Conservation (phyloP, 805 yeast genomes). For the Scheffersomyces lignosus region DNA sequence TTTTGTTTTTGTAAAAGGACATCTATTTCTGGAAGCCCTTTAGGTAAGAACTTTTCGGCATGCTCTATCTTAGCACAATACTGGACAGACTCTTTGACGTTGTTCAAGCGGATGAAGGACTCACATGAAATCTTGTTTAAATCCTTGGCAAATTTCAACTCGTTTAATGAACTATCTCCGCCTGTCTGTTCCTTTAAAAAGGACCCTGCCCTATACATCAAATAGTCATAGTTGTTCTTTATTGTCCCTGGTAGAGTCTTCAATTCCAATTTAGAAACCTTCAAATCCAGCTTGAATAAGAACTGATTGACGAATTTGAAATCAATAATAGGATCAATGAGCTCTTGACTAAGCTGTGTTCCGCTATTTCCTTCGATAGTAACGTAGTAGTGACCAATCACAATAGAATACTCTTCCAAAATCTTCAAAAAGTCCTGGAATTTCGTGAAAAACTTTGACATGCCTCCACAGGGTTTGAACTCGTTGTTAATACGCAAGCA, state of each 20-base stretch:
- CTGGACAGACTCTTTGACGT: conserved; percentile 20
- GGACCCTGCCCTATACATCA: conserved; percentile 34
- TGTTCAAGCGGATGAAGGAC: conserved; percentile 27
- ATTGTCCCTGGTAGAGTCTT: conserved; percentile 26
- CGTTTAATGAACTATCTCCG: conserved; percentile 10
- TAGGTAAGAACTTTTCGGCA: conserved; percentile 39
- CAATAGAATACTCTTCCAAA: conserved; percentile 46
- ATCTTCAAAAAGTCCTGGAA: conserved; percentile 39
- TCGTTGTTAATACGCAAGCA: conserved; percentile 83
- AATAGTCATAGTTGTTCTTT: conserved; percentile 43
- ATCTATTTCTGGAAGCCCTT: conserved; percentile 35
- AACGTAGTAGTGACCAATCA: conserved; percentile 25
- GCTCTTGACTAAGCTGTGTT: conserved; percentile 8
- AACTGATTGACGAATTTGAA: conserved; percentile 20
- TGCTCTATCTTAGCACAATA: conserved; percentile 20
- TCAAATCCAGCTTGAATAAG: conserved; percentile 27
- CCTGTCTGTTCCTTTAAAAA: conserved; percentile 24
- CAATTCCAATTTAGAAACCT: conserved; percentile 27
- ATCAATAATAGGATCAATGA: conserved; percentile 20
- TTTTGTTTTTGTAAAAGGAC: conserved; percentile 30
- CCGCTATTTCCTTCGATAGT: conserved; percentile 25
- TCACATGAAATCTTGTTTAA: conserved; percentile 43
- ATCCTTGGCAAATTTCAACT: conserved; percentile 23
- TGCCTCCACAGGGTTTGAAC: conserved; percentile 53
- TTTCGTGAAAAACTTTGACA: conserved; percentile 54